Conservation (phyloP, 495 filamentous ascomycete genomes). For the Diplogelasinospora grovesii region DNA sequence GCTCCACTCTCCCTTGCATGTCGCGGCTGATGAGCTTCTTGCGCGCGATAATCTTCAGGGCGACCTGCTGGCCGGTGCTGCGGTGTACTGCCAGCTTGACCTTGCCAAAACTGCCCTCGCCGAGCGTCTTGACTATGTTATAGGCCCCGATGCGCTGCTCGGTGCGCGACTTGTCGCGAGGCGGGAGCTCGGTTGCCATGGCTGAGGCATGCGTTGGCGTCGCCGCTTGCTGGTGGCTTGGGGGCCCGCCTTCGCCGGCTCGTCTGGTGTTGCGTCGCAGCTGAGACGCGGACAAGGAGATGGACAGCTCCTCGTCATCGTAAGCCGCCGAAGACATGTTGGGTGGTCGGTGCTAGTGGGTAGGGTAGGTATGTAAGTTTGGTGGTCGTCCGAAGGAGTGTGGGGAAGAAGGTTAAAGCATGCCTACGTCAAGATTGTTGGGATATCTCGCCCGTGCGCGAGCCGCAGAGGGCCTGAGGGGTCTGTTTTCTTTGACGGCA, state of each 20-base stretch:
- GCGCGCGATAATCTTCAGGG: slow-evolving; percentile 92
- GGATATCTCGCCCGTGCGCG: no score
- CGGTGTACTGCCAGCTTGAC: slow-evolving; percentile 93
- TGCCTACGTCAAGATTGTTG: no score
- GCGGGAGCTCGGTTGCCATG: slow-evolving; percentile 23
- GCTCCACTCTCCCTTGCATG: slow-evolving; percentile 94
- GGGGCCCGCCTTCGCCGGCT: slow-evolving; percentile 17
- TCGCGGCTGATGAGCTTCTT: slow-evolving; percentile 92
- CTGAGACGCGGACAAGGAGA: slow-evolving; percentile 65
- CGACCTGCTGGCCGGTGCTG: slow-evolving; percentile 86
- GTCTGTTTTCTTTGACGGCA: no score
- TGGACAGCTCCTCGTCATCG: slow-evolving; percentile 89
- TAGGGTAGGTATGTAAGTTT: no score
- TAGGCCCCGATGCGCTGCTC: slow-evolving; percentile 87
- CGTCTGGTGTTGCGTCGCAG: slow-evolving; percentile 48
- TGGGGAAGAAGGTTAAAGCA: no score
- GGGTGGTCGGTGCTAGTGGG: no score
- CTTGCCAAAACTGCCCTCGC: slow-evolving; percentile 96
- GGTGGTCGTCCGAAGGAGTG: no score
- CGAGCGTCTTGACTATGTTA: slow-evolving; percentile 79
- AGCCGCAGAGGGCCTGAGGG: no score
- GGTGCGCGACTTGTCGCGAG: slow-evolving; percentile 42
- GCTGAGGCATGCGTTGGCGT: slow-evolving; percentile 22
- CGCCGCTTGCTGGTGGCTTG: slow-evolving; percentile 22
- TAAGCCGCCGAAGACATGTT: no score